These are phyloP conservation scores for Rhodamnia rubescens DNA, from an alignment of 345 rosid genomes.

Conservation along the genomic window DNA sequence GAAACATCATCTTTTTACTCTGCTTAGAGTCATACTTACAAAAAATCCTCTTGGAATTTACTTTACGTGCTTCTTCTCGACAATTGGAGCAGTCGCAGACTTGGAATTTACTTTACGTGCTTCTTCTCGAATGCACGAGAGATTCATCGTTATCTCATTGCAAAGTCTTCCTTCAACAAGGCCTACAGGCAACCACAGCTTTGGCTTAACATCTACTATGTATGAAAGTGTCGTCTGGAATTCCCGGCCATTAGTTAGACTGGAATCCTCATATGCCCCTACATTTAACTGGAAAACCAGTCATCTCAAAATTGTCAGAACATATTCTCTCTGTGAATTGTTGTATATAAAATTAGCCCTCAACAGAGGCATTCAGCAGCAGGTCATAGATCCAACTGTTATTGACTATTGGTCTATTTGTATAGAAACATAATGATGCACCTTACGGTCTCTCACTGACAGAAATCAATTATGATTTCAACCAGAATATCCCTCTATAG, in stretches of 20 bases:
- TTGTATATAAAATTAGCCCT: background rate
- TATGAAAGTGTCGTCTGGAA: slow-evolving; percentile 52
- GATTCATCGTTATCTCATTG: slow-evolving; percentile 60
- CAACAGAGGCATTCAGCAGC: background rate
- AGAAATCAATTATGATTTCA: background rate
- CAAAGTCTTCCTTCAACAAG: slow-evolving; percentile 77
- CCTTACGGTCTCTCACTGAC: background rate
- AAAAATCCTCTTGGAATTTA: slow-evolving; percentile 2
- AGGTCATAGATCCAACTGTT: background rate
- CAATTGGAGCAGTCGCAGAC: background rate
- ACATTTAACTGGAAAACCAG: slow-evolving; percentile 26
- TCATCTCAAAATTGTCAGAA: background rate
- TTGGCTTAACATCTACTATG: slow-evolving; percentile 62
- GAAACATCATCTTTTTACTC: background rate
- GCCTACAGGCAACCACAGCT: slow-evolving; percentile 68
- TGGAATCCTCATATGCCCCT: slow-evolving; percentile 14
- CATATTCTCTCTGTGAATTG: background rate
- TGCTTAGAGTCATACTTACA: background rate
- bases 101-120: slow-evolving; percentile 30
- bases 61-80: slow-evolving; percentile 50
- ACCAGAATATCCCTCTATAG: background rate
- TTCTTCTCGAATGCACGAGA: slow-evolving; percentile 49
- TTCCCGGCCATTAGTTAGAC: slow-evolving; percentile 20
- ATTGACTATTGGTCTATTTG: background rate
- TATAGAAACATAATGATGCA: background rate